Percentiles rank a stretch among this genome's conserved stretches.
These are phyloP conservation scores for Rhynchospora breviuscula DNA, from an alignment of 176 grass and related monocot genomes.

Conservation along the genomic window DNA sequence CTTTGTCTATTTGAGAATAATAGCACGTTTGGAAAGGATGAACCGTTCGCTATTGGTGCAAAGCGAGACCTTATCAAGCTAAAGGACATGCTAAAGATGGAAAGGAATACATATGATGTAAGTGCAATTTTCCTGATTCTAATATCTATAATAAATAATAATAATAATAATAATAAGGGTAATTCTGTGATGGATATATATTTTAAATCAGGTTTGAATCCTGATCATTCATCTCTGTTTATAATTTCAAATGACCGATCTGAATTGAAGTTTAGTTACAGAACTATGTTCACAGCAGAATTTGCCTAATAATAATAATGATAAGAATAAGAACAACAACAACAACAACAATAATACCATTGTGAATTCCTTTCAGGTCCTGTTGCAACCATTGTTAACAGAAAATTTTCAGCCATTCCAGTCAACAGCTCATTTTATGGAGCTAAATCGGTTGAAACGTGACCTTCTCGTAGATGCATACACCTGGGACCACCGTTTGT, in stretches of 20 bases:
- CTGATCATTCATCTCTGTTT: too few species aligned
- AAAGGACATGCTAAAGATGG: constrained; percentile 62
- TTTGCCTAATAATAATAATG: too few species aligned
- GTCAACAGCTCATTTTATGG: constrained; percentile 62
- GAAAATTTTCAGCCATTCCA: constrained; percentile 33
- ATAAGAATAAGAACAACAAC: too few species aligned
- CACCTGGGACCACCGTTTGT: constrained; percentile 61
- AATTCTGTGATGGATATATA: too few species aligned
- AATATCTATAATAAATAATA: too few species aligned
- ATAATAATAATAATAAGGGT: too few species aligned
- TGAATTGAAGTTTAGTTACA: too few species aligned
- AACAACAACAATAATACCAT: too few species aligned
- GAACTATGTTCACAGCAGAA: too few species aligned
- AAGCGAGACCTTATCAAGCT: constrained; percentile 50
- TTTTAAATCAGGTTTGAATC: too few species aligned
- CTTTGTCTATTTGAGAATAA: constrained; percentile 55
- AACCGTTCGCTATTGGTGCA: constrained; percentile 43
- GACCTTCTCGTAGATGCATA: constrained; percentile 65
- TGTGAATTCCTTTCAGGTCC: constrained; percentile 32
- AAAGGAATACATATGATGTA: constrained; percentile 81
- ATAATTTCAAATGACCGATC: too few species aligned
- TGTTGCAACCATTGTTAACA: constrained; percentile 54
- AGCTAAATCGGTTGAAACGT: constrained; percentile 71
- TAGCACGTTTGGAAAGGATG: constrained; percentile 29
- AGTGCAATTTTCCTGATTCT: constrained; percentile 7